Conservation (phyloP, 139 green algal species). For the Diplosphaera chodatii region DNA sequence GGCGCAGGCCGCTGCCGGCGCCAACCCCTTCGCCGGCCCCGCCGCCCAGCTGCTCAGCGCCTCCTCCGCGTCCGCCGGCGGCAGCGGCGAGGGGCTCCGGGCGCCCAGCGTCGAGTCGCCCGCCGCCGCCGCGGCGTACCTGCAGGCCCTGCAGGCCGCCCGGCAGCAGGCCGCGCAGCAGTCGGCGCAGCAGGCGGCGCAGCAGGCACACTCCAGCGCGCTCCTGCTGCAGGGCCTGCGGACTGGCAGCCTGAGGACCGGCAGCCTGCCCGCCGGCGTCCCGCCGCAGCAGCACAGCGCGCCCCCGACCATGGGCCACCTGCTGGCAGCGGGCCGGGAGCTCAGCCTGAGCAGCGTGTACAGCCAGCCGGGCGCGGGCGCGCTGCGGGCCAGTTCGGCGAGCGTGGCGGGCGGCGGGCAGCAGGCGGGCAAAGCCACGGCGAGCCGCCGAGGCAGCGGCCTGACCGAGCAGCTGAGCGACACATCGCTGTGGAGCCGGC, state of each 20-base stretch:
- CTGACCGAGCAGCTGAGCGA: not conserved
- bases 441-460: no score
- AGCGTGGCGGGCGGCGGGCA: no score
- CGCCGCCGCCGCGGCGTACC: not conserved
- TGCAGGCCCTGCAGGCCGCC: not conserved
- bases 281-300: no score
- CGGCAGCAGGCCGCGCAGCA: not conserved
- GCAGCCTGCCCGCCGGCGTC: no score
- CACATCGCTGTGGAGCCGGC: not conserved
- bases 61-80: no score
- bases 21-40: not conserved
- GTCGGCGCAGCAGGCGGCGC: not conserved
- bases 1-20: not conserved
- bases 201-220: not conserved
- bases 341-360: not conserved
- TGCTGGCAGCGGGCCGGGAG: not conserved
- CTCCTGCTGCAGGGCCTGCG: no score
- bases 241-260: no score
- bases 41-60: not conserved
- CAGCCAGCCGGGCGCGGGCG: no score
- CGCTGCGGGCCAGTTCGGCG: no score
- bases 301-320: not conserved
- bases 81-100: no score
- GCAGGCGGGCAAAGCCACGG: no score
- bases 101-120: no score